Percentiles rank a stretch among this genome's conserved stretches.
phyloP scores from a whole-genome alignment of 768 basidiomycete species.

The Leccinellum rugosiceps region DNA sequence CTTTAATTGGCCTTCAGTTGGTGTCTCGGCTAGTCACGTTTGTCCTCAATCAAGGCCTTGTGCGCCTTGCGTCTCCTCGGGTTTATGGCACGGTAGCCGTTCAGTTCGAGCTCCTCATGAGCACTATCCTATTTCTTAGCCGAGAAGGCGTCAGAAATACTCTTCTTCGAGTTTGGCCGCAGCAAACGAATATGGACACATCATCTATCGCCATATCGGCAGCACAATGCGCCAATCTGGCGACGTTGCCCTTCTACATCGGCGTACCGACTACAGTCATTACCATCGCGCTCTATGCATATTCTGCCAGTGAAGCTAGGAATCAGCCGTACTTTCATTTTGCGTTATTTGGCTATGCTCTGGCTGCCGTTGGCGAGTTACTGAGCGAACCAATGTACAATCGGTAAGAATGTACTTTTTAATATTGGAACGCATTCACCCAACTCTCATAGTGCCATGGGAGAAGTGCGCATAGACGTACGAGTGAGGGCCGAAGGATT shows the following conservation, averaged over 20 bases:
- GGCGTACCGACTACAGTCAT: constrained; percentile 63
- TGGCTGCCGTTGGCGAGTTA: constrained; percentile 76
- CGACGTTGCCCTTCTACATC: constrained; percentile 63
- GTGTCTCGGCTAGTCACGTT: constrained; percentile 85
- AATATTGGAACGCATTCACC: background rate
- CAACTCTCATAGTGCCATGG: constrained; percentile 55
- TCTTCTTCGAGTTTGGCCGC: constrained; percentile 57
- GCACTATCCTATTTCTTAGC: constrained; percentile 87
- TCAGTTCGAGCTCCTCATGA: constrained; percentile 89
- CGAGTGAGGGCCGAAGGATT: constrained; percentile 85
- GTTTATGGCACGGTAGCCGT: constrained; percentile 90
- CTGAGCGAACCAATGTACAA: constrained; percentile 82
- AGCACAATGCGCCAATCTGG: constrained; percentile 40
- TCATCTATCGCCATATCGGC: background rate
- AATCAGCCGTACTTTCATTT: constrained; percentile 61
- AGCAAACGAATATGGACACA: constrained; percentile 7
- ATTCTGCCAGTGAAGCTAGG: constrained; percentile 46
- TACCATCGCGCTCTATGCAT: constrained; percentile 52
- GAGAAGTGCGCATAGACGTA: constrained; percentile 60
- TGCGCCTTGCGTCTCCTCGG: constrained; percentile 79
- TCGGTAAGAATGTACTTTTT: constrained; percentile 38
- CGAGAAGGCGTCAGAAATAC: constrained; percentile 92
- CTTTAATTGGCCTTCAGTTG: constrained; percentile 84
- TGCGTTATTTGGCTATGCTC: constrained; percentile 67
- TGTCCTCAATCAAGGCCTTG: constrained; percentile 79